These are phyloP conservation scores for Marchantia paleacea DNA, from an alignment of 225 moss, liverwort and hornwort genomes.

Conservation along the genomic window DNA sequence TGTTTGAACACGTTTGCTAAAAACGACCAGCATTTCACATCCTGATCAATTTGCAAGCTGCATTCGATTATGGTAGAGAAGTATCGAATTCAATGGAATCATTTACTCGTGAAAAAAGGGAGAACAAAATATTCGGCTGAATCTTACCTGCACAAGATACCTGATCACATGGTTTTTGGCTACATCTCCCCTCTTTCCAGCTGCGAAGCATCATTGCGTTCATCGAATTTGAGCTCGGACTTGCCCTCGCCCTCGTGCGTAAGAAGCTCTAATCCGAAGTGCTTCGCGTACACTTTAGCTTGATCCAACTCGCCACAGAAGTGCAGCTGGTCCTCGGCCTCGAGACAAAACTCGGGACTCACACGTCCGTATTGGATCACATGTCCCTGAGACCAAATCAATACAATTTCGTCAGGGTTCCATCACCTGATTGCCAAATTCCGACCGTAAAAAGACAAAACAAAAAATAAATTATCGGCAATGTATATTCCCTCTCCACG, in stretches of 20 bases:
- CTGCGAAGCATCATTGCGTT: neutral
- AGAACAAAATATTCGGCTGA: too few species aligned
- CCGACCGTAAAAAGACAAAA: too few species aligned
- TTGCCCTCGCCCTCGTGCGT: slow-evolving; percentile 6
- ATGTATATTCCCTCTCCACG: neutral
- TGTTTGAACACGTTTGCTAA: too few species aligned
- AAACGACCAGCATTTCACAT: neutral
- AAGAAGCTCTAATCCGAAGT: slow-evolving; percentile 1
- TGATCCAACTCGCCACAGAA: slow-evolving; percentile 8
- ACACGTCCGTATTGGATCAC: neutral
- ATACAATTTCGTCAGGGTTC: neutral
- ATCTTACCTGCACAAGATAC: neutral
- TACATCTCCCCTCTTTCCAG: neutral
- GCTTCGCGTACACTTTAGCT: neutral
- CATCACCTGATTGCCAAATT: too few species aligned
- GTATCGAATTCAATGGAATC: too few species aligned
- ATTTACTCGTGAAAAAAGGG: too few species aligned
- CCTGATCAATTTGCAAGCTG: too few species aligned
- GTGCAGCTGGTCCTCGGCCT: slow-evolving; percentile 2
- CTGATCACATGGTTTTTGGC: neutral
- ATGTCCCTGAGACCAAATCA: neutral
- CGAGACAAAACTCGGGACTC: neutral
- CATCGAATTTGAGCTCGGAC: neutral
- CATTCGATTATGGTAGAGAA: too few species aligned
- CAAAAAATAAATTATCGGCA: neutral